Base-by-base conservation (phyloP, 1,139 yeast species). In the Candida sojae region DNA sequence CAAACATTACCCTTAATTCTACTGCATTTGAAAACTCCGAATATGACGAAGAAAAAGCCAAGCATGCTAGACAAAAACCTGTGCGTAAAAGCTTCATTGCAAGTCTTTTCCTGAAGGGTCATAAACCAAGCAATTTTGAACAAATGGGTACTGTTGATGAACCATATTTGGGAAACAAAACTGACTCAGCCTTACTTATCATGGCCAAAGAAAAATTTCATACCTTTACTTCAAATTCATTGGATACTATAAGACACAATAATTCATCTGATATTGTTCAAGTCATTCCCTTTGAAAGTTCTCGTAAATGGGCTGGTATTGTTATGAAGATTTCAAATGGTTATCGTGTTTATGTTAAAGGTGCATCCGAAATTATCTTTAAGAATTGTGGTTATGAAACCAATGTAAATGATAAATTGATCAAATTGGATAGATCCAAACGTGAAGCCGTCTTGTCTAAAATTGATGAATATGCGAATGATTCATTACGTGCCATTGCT, bases 291-390 rank as follows among this genome's bases (percentile, higher is more conserved):
- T 93, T 93, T 64, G 98, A 93, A 71, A 88, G 97, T 54, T 79
- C 90, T 5, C 80, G 96, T 60, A 93, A 93, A 73, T 93, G 96
- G 91, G 89, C 96, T 61, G 96, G 96, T 46, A 70, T 91, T 12
- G 86, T 91, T 4, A 76, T 85, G 50, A 75, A 75, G 52, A 67
- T 64, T 37, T 72, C 67, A 5, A 64, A 72, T 35, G 80, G 80
- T 2, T 86, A 68, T 66, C 78, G 95, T 51, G 71, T 91, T 47
- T 85, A 81, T 53, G 74, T 88, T 52, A 93, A 93, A 70, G 99
- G 99, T 53, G 99, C 99, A 1, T 93, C 97, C 0, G 99, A 93
- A 68, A 82, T 92, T 51, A 77, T 93, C 13, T 77, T 89, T 57
- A 76, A 77, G 46, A 73, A 79, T 54, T 88, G 96, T 65, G 76